Conservation (phyloP, 2,329 filamentous ascomycete genomes). For the Colletotrichum sp. region DNA sequence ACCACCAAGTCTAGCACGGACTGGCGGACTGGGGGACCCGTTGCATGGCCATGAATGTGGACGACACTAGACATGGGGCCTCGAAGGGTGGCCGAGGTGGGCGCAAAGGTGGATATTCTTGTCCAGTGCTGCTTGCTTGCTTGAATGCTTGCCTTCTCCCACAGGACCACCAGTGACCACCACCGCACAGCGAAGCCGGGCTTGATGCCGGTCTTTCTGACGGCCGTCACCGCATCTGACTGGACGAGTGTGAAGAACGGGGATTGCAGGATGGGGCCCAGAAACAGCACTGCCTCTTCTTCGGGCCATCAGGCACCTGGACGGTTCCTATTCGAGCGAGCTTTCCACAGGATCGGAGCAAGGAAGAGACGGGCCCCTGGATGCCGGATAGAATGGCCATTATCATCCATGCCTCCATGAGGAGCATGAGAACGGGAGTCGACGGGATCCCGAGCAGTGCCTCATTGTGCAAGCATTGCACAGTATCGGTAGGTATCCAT, state of each 20-base stretch:
- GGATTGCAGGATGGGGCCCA: constrained; percentile 8
- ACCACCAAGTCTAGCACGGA: not conserved
- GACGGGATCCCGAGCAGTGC: not conserved
- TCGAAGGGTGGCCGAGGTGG: not conserved
- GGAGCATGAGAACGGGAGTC: not conserved
- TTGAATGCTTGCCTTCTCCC: not conserved
- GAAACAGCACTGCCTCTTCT: constrained; percentile 12
- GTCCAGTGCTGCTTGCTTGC: not conserved
- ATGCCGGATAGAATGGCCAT: not conserved
- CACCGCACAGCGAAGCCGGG: not conserved
- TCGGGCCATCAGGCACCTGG: not conserved
- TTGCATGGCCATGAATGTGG: constrained; percentile 14
- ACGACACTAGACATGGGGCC: constrained; percentile 5
- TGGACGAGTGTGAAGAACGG: not conserved
- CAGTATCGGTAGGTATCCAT: not conserved
- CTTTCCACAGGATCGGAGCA: constrained; percentile 6
- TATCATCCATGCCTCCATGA: not conserved
- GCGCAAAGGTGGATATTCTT: constrained; percentile 5
- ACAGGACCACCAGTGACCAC: too few relatives aligned
- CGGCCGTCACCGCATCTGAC: not conserved
- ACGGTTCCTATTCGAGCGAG: not conserved
- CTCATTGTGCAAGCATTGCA: not conserved
- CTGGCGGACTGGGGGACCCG: constrained; percentile 6
- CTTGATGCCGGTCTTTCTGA: not conserved
- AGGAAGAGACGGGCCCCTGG: constrained; percentile 5